A percentile compares a stretch with the other conserved stretches of the same genome.
Conservation (phyloP, 164 flowering plant species). For the Vitis riparia region DNA sequence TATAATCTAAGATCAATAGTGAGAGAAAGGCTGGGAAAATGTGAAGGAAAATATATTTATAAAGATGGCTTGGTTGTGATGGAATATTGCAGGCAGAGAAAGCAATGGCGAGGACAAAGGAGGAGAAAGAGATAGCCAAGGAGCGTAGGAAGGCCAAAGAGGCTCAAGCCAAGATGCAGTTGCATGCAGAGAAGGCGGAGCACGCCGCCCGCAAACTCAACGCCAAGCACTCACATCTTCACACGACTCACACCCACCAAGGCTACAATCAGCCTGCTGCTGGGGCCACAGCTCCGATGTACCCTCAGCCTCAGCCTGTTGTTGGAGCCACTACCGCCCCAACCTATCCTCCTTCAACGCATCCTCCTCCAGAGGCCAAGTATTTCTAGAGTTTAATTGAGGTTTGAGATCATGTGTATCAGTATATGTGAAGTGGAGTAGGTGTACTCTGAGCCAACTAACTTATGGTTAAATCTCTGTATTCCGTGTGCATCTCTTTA, state of each 20-base stretch:
- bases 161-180: constrained; percentile 67
- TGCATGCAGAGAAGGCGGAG: constrained; percentile 43
- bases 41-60: background rate
- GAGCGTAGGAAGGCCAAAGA: constrained; percentile 66
- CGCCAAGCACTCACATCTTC: constrained; percentile 20
- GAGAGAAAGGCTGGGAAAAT: background rate
- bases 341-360: no score
- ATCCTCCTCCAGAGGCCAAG: no score
- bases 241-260: background rate
- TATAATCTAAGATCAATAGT: no score
- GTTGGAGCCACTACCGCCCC: no score
- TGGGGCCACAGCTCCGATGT: constrained; percentile 23
- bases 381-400: no score
- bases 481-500: no score
- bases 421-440: no score
- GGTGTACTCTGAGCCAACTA: no score
- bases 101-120: constrained; percentile 52
- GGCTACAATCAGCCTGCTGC: constrained; percentile 4
- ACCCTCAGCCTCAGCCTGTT: constrained; percentile 13
- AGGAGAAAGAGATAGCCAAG: constrained; percentile 53
- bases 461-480: no score
- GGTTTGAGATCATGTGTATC: no score
- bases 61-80: background rate
- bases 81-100: constrained; percentile 45
- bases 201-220: constrained; percentile 44